Evolutionary conservation across 2,329 filamentous ascomycete genomes (phyloP).

Genomic region (Didymella pinodella): DNA sequence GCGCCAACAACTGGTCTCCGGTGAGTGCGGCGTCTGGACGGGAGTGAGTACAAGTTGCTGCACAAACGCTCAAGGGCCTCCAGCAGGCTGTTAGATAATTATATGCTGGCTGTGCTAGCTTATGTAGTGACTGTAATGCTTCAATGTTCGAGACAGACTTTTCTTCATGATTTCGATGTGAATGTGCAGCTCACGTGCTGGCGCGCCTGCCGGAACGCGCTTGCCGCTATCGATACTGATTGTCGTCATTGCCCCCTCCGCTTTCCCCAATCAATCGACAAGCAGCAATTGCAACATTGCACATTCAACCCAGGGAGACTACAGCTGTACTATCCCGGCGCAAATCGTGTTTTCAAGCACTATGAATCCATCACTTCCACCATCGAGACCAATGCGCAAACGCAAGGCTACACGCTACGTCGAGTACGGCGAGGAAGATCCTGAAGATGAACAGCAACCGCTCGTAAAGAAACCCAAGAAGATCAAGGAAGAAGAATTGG

Average conservation of each 20-base stretch:
- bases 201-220: constrained; percentile 8
- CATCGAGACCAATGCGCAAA: constrained; percentile 28
- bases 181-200: constrained; percentile 5
- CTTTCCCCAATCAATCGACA: neutral
- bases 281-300: neutral
- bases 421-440: constrained; percentile 21
- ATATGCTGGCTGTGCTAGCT: neutral
- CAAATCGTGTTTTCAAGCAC: neutral
- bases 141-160: neutral
- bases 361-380: neutral
- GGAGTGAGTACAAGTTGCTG: neutral
- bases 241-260: constrained; percentile 14
- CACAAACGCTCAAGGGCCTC: neutral
- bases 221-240: constrained; percentile 8
- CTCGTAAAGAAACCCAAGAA: constrained; percentile 18
- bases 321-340: neutral
- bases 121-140: neutral
- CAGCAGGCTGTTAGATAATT: neutral
- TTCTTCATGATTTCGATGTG: neutral
- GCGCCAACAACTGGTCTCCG: constrained; percentile 42
- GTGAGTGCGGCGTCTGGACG: constrained; percentile 13
- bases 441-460: neutral
- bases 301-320: neutral
- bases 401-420: constrained; percentile 26
- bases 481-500: too few relatives aligned